These are phyloP conservation scores for Xenosphaeropsis pyriputrescens DNA, from an alignment of 2,329 filamentous ascomycete species.

Conservation along the genomic window DNA sequence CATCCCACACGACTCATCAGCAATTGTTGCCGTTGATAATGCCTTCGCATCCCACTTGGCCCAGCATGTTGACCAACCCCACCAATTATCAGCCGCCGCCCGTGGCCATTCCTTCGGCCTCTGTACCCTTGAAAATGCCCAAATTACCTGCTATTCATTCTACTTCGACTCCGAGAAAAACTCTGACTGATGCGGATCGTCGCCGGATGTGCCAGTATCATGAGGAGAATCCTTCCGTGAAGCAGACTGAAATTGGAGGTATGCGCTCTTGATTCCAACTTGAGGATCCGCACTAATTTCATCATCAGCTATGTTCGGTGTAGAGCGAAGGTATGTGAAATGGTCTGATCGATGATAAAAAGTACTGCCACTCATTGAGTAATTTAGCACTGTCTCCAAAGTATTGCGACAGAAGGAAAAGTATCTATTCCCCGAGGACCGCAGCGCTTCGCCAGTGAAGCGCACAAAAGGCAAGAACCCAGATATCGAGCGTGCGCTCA, in stretches of 20 bases:
- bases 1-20: conserved; percentile 29
- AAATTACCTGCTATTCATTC: conserved; percentile 33
- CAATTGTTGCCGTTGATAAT: conserved; percentile 59
- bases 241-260: conserved; percentile 94
- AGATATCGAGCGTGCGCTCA: conserved; percentile 82
- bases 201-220: conserved; percentile 89
- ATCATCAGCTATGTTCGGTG: conserved; percentile 65
- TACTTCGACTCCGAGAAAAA: conserved; percentile 60
- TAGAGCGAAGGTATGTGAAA: conserved; percentile 73
- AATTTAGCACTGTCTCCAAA: conserved; percentile 87
- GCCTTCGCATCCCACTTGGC: conserved; percentile 55
- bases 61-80: conserved; percentile 67
- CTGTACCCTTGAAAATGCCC: conserved; percentile 31
- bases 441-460: conserved; percentile 66
- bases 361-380: conserved; percentile 2
- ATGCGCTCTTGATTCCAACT: conserved; percentile 16
- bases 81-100: conserved; percentile 45
- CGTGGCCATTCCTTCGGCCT: conserved; percentile 37
- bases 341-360: conserved; percentile 5
- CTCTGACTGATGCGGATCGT: conserved; percentile 80
- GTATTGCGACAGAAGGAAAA: conserved; percentile 90
- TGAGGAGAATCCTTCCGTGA: conserved; percentile 76
- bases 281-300: neutral
- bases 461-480: conserved; percentile 72
- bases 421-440: conserved; percentile 72